Evolutionary conservation across 257 asterid species (phyloP), one percentile per base, ranked within the genome.

Genomic region (Solanum pinnatisectum): DNA sequence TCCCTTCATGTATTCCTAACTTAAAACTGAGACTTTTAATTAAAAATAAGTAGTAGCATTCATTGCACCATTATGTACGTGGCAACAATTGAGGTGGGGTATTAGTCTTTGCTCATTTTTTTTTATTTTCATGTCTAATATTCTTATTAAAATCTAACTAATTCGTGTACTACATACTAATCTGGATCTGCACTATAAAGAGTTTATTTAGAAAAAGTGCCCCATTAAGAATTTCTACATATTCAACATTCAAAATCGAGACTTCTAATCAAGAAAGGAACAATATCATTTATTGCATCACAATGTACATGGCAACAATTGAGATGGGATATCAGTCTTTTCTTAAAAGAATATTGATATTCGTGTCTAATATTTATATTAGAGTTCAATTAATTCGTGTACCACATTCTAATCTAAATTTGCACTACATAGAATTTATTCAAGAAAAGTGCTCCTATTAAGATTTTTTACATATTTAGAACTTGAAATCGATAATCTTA

Each of bases 101-200:
- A 13, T 9, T 2, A 23, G 6, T 10, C 3, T 23, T 63, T 4
- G 1, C 70, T 23, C 32, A 0, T 23, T 9, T 22, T 1, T 3
- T 22, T 22, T 18, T 0, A 0, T 22, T 22, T 60, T 23, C 6
- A 1, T 0, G 15, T 23, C 1, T 10, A 9, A 23, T 1, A 23
- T 63, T 23, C 2, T 4, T 63, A 23, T 63, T 23, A 10, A 63
- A 63, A 5, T 63, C 0, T 14, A 11, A n/a, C 0, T n/a, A 60
- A 23, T 60, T 22, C 3, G 12, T 5, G 6, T n/a, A n/a, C 16
- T 63, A n/a, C 27, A n/a, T 63, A n/a, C 1, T 11, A 63, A 63
- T n/a, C 1, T n/a, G 8, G 13, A 59, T 59, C 10, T 23, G 23
- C 12, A 59, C 12, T 8, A 20, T 20, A 59, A 20, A 59, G 11